Evolutionary conservation across 2,329 filamentous ascomycete species (phyloP).

Genomic region (Colletotrichum orbiculare): DNA sequence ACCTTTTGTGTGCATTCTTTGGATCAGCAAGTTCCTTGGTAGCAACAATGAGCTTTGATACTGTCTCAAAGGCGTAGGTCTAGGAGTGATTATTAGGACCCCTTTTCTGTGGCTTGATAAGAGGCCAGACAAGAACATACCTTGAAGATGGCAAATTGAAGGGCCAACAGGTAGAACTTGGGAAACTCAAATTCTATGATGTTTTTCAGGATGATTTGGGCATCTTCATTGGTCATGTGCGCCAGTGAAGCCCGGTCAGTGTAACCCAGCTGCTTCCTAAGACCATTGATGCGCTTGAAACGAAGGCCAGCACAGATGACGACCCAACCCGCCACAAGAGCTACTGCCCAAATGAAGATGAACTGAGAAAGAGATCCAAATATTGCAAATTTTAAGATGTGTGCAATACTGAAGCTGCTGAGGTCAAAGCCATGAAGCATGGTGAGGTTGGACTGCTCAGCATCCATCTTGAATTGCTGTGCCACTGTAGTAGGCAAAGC

Average conservation of each 20-base stretch:
- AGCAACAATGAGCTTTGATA: slow-evolving; percentile 49
- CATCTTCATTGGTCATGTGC: slow-evolving; percentile 56
- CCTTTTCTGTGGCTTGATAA: too few species aligned
- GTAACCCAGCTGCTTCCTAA: slow-evolving; percentile 46
- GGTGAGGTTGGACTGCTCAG: too few species aligned
- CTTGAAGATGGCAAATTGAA: slow-evolving; percentile 55
- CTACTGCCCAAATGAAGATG: slow-evolving; percentile 7
- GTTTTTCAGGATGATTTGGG: slow-evolving; percentile 55
- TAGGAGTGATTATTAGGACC: slow-evolving; percentile 26
- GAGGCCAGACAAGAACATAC: slow-evolving; percentile 36
- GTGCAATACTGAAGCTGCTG: not conserved
- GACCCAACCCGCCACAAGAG: slow-evolving; percentile 45
- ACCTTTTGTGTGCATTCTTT: slow-evolving; percentile 50
- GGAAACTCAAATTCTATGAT: slow-evolving; percentile 51
- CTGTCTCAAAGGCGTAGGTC: slow-evolving; percentile 54
- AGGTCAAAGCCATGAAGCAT: too few species aligned
- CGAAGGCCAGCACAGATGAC: slow-evolving; percentile 50
- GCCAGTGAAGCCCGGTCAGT: slow-evolving; percentile 49
- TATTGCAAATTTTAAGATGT: not conserved
- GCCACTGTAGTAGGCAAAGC: too few species aligned
- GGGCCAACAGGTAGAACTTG: slow-evolving; percentile 47
- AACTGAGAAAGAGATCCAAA: not conserved
- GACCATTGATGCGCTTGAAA: slow-evolving; percentile 47
- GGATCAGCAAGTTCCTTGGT: slow-evolving; percentile 49
- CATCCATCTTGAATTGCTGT: too few species aligned